Conservation (phyloP, 1,139 yeast species). For the Blastobotrys ciferrii region DNA sequence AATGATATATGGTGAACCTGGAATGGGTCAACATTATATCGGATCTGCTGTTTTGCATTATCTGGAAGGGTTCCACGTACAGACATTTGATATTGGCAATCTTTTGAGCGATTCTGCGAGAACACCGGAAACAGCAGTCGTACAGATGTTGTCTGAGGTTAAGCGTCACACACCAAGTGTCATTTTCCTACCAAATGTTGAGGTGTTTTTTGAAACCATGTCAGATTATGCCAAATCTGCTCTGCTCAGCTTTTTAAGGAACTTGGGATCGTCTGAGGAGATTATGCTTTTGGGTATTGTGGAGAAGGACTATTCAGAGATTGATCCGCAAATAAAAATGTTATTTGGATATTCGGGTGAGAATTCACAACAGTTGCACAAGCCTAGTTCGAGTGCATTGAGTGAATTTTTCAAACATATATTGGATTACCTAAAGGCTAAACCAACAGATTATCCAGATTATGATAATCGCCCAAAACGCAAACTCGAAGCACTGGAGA, state of each 20-base stretch:
- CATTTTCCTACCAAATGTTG: conserved; percentile 77
- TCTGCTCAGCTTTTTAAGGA: conserved; percentile 63
- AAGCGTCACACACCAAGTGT: conserved; percentile 88
- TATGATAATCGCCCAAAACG: conserved; percentile 38
- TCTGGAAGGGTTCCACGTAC: conserved; percentile 88
- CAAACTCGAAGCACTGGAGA: conserved; percentile 43
- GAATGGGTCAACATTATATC: conserved; percentile 85
- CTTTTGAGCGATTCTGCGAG: conserved; percentile 77
- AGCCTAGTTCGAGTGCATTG: conserved; percentile 48
- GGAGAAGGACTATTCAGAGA: conserved; percentile 45
- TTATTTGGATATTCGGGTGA: conserved; percentile 55
- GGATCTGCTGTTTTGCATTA: conserved; percentile 79
- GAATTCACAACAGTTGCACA: conserved; percentile 49
- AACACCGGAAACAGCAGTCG: conserved; percentile 80
- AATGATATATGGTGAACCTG: conserved; percentile 68
- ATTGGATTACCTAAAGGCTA: conserved; percentile 56
- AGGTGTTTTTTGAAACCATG: conserved; percentile 70
- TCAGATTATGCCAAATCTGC: conserved; percentile 71
- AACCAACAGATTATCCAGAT: conserved; percentile 55
- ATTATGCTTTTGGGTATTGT: conserved; percentile 76
- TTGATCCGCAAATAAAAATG: conserved; percentile 40
- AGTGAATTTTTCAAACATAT: conserved; percentile 55
- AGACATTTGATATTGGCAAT: conserved; percentile 76
- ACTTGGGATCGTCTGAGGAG: conserved; percentile 69
- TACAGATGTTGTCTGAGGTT: conserved; percentile 85